Evolutionary conservation across 495 filamentous ascomycete species (phyloP).

Genomic region (Jackrogersella minutella): DNA sequence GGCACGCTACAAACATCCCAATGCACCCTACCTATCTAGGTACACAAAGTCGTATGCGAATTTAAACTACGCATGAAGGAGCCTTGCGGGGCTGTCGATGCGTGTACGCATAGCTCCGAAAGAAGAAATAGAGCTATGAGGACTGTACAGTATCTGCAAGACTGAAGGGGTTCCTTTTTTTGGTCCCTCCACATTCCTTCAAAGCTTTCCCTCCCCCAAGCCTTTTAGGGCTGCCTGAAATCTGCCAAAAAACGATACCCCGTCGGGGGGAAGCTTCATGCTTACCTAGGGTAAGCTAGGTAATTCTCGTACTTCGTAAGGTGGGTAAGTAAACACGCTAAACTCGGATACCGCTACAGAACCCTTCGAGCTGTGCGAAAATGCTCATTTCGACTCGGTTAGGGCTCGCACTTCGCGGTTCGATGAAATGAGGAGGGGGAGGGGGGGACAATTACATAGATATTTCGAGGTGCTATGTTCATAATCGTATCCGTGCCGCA

Average conservation of each 20-base stretch:
- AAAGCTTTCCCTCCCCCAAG: not conserved
- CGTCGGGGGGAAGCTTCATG: not conserved
- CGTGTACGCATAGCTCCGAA: not conserved
- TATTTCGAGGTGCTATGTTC: not conserved
- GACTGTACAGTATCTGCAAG: too few species aligned
- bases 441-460: not conserved
- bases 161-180: too few species aligned
- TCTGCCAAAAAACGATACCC: not conserved
- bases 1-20: too few species aligned
- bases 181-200: slow-evolving; percentile 8
- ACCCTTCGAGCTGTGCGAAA: not conserved
- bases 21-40: too few species aligned
- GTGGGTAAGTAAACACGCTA: not conserved
- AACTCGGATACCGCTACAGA: not conserved
- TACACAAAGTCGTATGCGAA: not conserved
- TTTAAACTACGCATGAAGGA: slow-evolving; percentile 3
- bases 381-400: not conserved
- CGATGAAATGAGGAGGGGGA: not conserved
- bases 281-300: too few species aligned
- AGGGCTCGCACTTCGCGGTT: not conserved
- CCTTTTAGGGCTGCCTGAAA: not conserved
- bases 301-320: not conserved
- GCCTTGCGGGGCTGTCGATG: not conserved
- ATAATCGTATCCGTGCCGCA: not conserved
- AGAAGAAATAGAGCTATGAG: not conserved